A percentile compares a stretch with the other conserved stretches of the same genome.
Evolutionary conservation across 306 rosid genomes (phyloP).

Genomic region (Quercus bicolor): DNA sequence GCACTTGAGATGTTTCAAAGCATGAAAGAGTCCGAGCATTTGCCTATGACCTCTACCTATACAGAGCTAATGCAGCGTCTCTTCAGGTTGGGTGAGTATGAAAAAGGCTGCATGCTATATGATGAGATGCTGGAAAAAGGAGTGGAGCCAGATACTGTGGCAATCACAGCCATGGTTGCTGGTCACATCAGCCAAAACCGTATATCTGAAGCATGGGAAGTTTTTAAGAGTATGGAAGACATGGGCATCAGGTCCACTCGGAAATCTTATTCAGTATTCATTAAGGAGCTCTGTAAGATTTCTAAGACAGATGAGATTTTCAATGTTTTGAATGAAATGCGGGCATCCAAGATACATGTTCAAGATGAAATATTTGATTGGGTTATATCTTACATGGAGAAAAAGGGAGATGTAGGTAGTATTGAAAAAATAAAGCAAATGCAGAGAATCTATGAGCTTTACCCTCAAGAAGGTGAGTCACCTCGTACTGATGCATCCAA

Average conservation of each 20-base stretch:
- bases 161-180: slow-evolving; percentile 76
- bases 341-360: slow-evolving; percentile 40
- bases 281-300: slow-evolving; percentile 75
- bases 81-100: slow-evolving; percentile 46
- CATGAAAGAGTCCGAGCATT: slow-evolving; percentile 58
- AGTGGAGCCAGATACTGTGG: slow-evolving; percentile 57
- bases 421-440: slow-evolving; percentile 61
- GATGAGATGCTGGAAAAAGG: slow-evolving; percentile 73
- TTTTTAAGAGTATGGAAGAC: slow-evolving; percentile 55
- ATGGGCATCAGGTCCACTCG: slow-evolving; percentile 56
- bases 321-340: slow-evolving; percentile 67
- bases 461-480: slow-evolving; percentile 30
- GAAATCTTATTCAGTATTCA: slow-evolving; percentile 62
- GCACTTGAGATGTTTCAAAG: slow-evolving; percentile 60
- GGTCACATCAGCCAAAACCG: slow-evolving; percentile 61
- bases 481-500: slow-evolving; percentile 21
- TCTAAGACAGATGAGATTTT: slow-evolving; percentile 67
- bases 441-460: slow-evolving; percentile 33
- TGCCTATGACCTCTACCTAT: slow-evolving; percentile 56
- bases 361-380: slow-evolving; percentile 45
- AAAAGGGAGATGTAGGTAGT: slow-evolving; percentile 41
- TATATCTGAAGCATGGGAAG: slow-evolving; percentile 62
- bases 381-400: slow-evolving; percentile 54
- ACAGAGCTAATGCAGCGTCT: slow-evolving; percentile 76
- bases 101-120: slow-evolving; percentile 63